These are phyloP conservation scores for Penicillium concentricum DNA, from an alignment of 2,329 filamentous ascomycete genomes.

Conservation along the genomic window DNA sequence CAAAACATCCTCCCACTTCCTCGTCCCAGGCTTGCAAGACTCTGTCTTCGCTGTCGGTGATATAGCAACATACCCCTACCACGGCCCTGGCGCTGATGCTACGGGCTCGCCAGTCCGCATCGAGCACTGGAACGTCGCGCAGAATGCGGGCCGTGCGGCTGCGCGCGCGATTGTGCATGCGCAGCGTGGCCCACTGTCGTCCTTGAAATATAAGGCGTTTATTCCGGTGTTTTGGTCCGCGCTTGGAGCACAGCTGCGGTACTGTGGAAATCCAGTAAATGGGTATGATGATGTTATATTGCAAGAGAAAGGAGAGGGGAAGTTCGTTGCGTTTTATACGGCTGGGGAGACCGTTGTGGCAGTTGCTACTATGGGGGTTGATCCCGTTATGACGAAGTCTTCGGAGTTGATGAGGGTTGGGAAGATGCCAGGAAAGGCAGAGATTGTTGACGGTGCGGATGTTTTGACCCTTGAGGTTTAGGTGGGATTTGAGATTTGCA, in stretches of 20 bases:
- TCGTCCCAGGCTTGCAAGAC: conserved; percentile 66
- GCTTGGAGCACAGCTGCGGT: conserved; percentile 81
- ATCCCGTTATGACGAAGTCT: conserved; percentile 79
- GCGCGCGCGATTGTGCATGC: conserved; percentile 74
- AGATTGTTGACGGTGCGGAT: conserved; percentile 60
- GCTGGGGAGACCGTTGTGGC: conserved; percentile 85
- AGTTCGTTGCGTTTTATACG: conserved; percentile 87
- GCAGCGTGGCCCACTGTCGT: conserved; percentile 24
- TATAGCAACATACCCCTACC: conserved; percentile 92
- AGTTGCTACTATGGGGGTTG: conserved; percentile 84
- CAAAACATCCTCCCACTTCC: conserved; percentile 75
- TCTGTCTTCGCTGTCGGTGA: conserved; percentile 93
- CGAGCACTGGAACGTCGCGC: conserved; percentile 98
- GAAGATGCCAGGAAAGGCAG: conserved; percentile 78
- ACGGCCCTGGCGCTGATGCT: conserved; percentile 79
- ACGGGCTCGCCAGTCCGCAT: conserved; percentile 65
- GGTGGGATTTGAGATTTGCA: background rate
- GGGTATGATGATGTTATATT: conserved; percentile 87
- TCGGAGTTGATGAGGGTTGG: conserved; percentile 80
- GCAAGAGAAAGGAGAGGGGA: conserved; percentile 71
- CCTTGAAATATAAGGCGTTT: conserved; percentile 65
- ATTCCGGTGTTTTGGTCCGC: conserved; percentile 98
- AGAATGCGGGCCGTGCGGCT: conserved; percentile 81
- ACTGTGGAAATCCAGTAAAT: conserved; percentile 80
- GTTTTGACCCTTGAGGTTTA: conserved; percentile 32